Base-by-base conservation (phyloP, 176 grass and related monocot species). In the Musa beccarii region DNA sequence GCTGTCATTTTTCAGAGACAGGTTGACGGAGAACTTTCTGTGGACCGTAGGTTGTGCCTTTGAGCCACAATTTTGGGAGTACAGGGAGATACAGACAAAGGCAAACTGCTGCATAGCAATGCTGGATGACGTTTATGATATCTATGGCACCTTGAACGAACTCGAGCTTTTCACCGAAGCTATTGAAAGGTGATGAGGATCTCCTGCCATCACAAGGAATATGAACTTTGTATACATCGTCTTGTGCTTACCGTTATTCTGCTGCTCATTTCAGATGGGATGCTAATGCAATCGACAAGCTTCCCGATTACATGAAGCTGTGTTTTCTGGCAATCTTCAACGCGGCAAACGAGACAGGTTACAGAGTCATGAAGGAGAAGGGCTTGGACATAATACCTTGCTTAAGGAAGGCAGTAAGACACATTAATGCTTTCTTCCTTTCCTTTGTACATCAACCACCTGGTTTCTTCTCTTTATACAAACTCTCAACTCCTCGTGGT, bases 41-140 rank as follows among this genome's bases (percentile, higher is more conserved):
- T 77, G 78, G 54, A 8, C 16, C 28, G 34, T 72, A 17, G 73
- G 83, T 17, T 67, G 21, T 4, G 17, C 64, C 54, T 85, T 51
- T 51, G 73, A 85, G 11, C 83, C 78, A 17, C 21, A 57, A 11
- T 20, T 70, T 16, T 24, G 11, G 11, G 22, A 21, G 54, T 71
- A 1, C 21, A 71, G 78, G 24, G 25, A 59, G 10, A 34, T 59
- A 68, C 2, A 17, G 24, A 69, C 82, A 51, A 71, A 79, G 76
- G 19, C 16, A 19, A 77, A 54, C 23, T 80, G 65, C n/a, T 23
- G 81, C 0, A 9, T 81, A 19, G 72, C 55, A 14, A 16, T 66
- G 10, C 22, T 85, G 34, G 78, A 85, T 81, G 83, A 85, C 72
- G 55, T 81, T 20, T 85, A 77, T 49, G 83, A 85, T 63, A n/a